Conservation (phyloP, 495 filamentous ascomycete genomes). For the Aspergillus campestris region DNA sequence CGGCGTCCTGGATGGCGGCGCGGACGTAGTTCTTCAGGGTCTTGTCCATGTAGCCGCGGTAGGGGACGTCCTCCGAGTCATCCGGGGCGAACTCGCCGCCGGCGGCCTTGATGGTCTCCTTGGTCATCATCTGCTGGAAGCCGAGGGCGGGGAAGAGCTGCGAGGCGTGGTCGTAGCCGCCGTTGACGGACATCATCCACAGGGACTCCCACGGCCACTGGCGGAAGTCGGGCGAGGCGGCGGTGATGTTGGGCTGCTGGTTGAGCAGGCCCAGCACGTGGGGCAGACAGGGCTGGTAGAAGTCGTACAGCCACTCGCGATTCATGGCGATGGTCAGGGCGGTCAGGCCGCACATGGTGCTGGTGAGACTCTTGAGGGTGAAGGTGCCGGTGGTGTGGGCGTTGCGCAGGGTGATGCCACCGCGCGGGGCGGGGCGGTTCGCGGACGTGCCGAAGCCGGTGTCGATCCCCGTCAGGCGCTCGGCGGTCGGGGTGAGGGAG, state of each 20-base stretch:
- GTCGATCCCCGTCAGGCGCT: slow-evolving; percentile 16
- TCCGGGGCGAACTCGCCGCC: slow-evolving; percentile 14
- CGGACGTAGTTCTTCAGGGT: slow-evolving; percentile 28
- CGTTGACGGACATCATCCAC: slow-evolving; percentile 33
- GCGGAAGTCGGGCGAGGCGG: slow-evolving; percentile 21
- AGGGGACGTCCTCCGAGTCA: slow-evolving; percentile 19
- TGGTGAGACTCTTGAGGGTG: slow-evolving; percentile 24
- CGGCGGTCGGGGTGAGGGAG: slow-evolving; percentile 23
- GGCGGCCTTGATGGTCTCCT: slow-evolving; percentile 16
- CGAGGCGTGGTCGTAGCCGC: slow-evolving; percentile 25
- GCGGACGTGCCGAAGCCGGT: slow-evolving; percentile 13
- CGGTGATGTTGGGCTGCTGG: slow-evolving; percentile 24
- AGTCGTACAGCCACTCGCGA: slow-evolving; percentile 24
- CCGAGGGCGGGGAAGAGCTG: slow-evolving; percentile 23
- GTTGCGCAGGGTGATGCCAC: slow-evolving; percentile 22
- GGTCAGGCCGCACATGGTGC: slow-evolving; percentile 22
- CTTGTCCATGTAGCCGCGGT: slow-evolving; percentile 31
- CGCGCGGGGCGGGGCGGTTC: slow-evolving; percentile 1
- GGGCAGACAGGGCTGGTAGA: slow-evolving; percentile 36
- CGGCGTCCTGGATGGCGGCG: slow-evolving; percentile 25
- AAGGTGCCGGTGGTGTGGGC: slow-evolving; percentile 21
- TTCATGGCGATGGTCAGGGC: slow-evolving; percentile 27
- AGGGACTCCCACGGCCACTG: slow-evolving; percentile 27
- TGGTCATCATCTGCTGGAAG: slow-evolving; percentile 22
- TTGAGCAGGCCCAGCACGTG: slow-evolving; percentile 29